Evolutionary conservation across 2,329 filamentous ascomycete species (phyloP), one percentile per base, ranked within the genome.

Genomic region (Penicillium concentricum): DNA sequence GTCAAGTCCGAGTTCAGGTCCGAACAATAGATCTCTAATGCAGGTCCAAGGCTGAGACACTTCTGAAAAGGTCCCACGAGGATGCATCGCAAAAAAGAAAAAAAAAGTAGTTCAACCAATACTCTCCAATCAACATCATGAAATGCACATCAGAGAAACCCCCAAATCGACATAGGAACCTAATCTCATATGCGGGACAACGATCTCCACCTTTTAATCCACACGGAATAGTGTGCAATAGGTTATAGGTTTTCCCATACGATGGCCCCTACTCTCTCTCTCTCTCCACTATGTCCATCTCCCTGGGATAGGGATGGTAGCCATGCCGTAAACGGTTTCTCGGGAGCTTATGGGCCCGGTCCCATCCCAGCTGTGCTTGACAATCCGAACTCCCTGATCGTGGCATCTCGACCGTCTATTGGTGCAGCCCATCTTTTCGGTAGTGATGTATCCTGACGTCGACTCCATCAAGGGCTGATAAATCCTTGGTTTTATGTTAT

Each of bases 291-390:
- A 18, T 30, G 50, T 57, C 44, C 39, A 46, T 61, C 55, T 52
- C 57, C 54, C 57, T 56, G 60, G 52, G 24, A 61, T 43, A 51
- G 32, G 59, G 56, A 42, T 55, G 43, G 43, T 48, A 26, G 50
- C 38, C 32, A 34, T 54, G 48, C 58, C 57, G 58, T 64, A 63
- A 61, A 62, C 63, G 54, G 58, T 61, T 62, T 46, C 53, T 63
- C 62, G 64, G 60, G 58, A 65, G 51, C 60, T 51, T 63, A 61
- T 64, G 43, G 60, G 59, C 54, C 54, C 58, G 54, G 61, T 68
- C 70, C 70, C 55, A 51, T 48, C 58, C 67, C 66, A 69, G 67
- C 69, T 71, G 66, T 62, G 47, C 56, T 67, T 48, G 62, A 57
- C 57, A 53, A 51, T 47, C 42, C 59, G 57, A 62, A 54, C 59